Conservation (phyloP, 2,329 filamentous ascomycete genomes). For the Colletotrichum sp. region DNA sequence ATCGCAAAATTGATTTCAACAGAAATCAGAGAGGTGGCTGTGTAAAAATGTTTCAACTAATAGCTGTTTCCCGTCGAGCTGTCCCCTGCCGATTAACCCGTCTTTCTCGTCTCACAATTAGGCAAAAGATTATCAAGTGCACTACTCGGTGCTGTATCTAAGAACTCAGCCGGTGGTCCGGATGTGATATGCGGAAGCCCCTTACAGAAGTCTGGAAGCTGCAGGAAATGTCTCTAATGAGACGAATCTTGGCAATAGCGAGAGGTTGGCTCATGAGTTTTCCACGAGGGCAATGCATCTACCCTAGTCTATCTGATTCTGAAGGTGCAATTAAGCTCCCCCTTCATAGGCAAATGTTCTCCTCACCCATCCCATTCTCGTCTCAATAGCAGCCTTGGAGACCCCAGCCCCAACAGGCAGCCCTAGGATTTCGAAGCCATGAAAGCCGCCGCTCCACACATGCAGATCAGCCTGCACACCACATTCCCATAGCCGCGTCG, state of each 20-base stretch:
- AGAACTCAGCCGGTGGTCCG: constrained; percentile 1
- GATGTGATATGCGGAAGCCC: neutral
- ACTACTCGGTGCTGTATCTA: neutral
- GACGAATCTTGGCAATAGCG: neutral
- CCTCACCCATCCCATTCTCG: constrained; percentile 11
- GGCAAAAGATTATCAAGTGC: neutral
- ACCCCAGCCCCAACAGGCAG: neutral
- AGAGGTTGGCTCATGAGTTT: no score
- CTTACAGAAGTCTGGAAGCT: neutral
- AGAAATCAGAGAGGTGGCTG: constrained; percentile 3
- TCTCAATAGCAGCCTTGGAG: constrained; percentile 7
- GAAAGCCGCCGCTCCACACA: constrained; percentile 45
- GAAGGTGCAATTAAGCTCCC: neutral
- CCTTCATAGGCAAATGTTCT: neutral
- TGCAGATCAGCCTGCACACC: constrained; percentile 48
- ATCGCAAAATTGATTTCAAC: neutral
- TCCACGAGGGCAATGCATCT: neutral
- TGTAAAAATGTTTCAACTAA: neutral
- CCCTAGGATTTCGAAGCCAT: constrained; percentile 39
- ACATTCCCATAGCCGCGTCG: constrained; percentile 39
- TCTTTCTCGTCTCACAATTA: neutral
- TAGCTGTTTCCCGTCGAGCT: neutral
- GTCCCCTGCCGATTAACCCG: neutral
- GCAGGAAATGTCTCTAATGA: neutral
- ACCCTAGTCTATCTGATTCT: neutral